Base-by-base conservation (phyloP, 495 filamentous ascomycete genomes). In the Tuber microsphaerosporum region DNA sequence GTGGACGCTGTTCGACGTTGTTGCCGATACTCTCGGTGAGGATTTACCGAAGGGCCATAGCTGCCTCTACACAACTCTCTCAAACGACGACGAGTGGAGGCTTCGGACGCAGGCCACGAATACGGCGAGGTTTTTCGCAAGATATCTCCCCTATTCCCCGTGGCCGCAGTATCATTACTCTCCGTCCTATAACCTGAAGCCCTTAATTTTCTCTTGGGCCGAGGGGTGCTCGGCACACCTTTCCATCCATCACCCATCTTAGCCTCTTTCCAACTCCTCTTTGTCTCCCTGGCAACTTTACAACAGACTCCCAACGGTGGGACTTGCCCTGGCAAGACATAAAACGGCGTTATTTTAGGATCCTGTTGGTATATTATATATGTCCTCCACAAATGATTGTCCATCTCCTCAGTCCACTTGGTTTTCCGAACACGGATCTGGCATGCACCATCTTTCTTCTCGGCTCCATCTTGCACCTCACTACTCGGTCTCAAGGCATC, bases 261-360 rank as follows among this genome's bases (percentile, higher is more conserved):
- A 14, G 87, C 84, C 12, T 89, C 90, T 79, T 88, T 91, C 96
- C 96, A 99, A 74, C 88, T 94, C 81, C 89, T 88, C 84, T 90
- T 92, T 8, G 94, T 92, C 80, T 93, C 91, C 80, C 93, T 88
- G 1, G 94, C 92, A 71, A 99, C 94, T 75, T 93, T 92, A 80
- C 91, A 88, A 80, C 93, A 94, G 45, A 98, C 92, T 12, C 95
- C 96, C 51, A 95, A 87, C 19, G 95, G 95, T 37, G 95, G 95
- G 51, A 94, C 89, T 74, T 89, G 88, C 72, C 93, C 94, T 34
- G 94, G 93, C 22, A 94, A 89, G 85, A 93, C 91, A 80, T 94
- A 94, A 85, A 98, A 94, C 0, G 95, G 95, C 2, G 95, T 99
- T 42, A 97, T 91, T 16, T 91, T 93, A 45, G 95, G 94, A 83